Evolutionary conservation across 2,329 filamentous ascomycete genomes (phyloP).

Genomic region (Sporothrix globosa): DNA sequence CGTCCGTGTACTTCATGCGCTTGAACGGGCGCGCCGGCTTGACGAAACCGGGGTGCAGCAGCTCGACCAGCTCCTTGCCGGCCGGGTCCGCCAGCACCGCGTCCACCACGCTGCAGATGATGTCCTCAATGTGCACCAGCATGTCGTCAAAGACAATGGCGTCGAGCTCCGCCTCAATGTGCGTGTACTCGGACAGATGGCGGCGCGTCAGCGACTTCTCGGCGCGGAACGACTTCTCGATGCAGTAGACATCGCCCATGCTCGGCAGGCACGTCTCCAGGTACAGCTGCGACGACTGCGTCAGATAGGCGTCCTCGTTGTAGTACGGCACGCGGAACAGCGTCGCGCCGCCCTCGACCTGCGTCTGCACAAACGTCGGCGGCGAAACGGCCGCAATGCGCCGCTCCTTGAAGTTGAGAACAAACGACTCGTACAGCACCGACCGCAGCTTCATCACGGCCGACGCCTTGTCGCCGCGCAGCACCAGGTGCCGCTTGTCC

Average conservation of each 20-base stretch:
- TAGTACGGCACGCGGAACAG: constrained; percentile 73
- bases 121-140: constrained; percentile 79
- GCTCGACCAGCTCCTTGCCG: constrained; percentile 73
- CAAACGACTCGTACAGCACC: constrained; percentile 78
- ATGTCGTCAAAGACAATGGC: constrained; percentile 93
- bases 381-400: constrained; percentile 82
- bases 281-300: constrained; percentile 96
- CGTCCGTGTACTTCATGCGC: constrained; percentile 93
- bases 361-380: constrained; percentile 89
- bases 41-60: constrained; percentile 89
- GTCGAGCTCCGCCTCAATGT: constrained; percentile 94
- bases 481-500: constrained; percentile 78
- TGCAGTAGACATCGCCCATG: constrained; percentile 94
- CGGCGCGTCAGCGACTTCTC: constrained; percentile 94
- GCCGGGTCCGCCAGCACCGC: constrained; percentile 72
- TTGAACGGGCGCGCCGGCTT: constrained; percentile 82
- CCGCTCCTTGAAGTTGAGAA: constrained; percentile 74
- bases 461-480: constrained; percentile 83
- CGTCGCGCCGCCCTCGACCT: constrained; percentile 90
- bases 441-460: constrained; percentile 86
- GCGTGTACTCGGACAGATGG: constrained; percentile 91
- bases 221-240: constrained; percentile 97
- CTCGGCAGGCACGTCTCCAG: constrained; percentile 91
- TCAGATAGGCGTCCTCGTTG: constrained; percentile 84
- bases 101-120: constrained; percentile 85